Evolutionary conservation across 176 grass and related monocot species (phyloP), one percentile per base, ranked within the genome.

Genomic region (Hsuehochloa calcarea): DNA sequence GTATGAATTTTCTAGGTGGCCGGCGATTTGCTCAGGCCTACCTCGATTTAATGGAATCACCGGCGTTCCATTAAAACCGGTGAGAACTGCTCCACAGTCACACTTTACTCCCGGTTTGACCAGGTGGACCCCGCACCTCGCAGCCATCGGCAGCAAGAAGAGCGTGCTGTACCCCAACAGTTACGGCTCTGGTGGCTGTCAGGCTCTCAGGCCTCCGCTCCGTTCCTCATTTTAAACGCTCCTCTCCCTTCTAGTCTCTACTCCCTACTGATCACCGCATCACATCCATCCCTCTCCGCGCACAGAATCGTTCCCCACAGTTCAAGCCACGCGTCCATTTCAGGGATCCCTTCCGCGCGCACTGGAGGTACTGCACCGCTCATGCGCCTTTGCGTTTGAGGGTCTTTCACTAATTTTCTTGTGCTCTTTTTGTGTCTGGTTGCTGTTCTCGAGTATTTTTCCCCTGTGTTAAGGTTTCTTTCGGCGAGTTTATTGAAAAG

Each of bases 221-320:
- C 45, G 2, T 5, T 71, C 75, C 82, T 89, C 90, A 64, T 82
- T 91, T 91, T 82, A 81, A 76, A 80, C 90, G 49, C 76, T 38
- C 41, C 58, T 58, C 78, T 69, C 50, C 39, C 14, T n/a, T 34
- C 31, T 34, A 34, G 31, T 34, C 45, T 34, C 41, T 40, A n/a
- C 65, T 63, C 50, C 14, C 41, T 10, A 7, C 46, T n/a, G 44
- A 64, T 80, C 50, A 10, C 54, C 58, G 14, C 74, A 63, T 14
- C 81, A 29, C 68, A 17, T 41, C 80, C 19, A 7, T 13, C 67
- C 74, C 75, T 16, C 19, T 38, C 68, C 54, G 20, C 19, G 1
- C 14, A 1, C 47, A 35, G 31, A 41, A 5, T 5, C 16, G 29
- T 3, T 26, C 73, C 19, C 73, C 50, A 9, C 23, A 1, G 59